A percentile compares a stretch with the other conserved stretches of the same genome.
Conservation (phyloP, 2,329 filamentous ascomycete species). For the Graphilbum fragrans region DNA sequence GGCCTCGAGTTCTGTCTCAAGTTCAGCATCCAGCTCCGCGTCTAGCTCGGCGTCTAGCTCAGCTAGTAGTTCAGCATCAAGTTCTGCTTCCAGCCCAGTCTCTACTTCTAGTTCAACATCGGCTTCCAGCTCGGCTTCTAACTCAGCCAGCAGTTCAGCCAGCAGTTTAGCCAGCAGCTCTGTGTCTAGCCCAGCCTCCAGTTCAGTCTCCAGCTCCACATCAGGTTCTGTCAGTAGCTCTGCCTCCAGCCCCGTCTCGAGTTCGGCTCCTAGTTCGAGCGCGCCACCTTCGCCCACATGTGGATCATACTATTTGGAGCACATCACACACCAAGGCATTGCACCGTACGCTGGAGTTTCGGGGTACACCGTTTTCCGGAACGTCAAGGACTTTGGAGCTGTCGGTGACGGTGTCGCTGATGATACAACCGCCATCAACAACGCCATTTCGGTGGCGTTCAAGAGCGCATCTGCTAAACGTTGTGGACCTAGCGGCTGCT, state of each 20-base stretch:
- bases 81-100: too few species aligned
- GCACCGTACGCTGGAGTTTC: constrained; percentile 5
- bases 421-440: constrained; percentile 62
- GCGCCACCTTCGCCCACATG: not conserved
- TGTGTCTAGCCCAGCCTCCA: too few species aligned
- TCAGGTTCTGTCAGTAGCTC: too few species aligned
- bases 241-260: not conserved
- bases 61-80: too few species aligned
- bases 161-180: too few species aligned
- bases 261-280: not conserved
- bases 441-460: constrained; percentile 32
- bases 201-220: too few species aligned
- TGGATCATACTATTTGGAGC: constrained; percentile 2
- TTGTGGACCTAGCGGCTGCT: constrained; percentile 1
- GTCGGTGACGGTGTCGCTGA: constrained; percentile 63
- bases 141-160: too few species aligned
- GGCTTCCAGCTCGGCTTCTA: too few species aligned
- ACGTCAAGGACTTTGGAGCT: constrained; percentile 33
- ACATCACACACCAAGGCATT: constrained; percentile 8
- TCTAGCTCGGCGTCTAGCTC: too few species aligned
- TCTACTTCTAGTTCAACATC: too few species aligned
- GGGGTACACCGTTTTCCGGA: constrained; percentile 11
- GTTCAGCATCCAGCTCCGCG: too few species aligned
- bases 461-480: not conserved
- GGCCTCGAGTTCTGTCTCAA: too few species aligned